Conservation (phyloP, 106 monocot genomes). For the Dioscorea dumetorum region DNA sequence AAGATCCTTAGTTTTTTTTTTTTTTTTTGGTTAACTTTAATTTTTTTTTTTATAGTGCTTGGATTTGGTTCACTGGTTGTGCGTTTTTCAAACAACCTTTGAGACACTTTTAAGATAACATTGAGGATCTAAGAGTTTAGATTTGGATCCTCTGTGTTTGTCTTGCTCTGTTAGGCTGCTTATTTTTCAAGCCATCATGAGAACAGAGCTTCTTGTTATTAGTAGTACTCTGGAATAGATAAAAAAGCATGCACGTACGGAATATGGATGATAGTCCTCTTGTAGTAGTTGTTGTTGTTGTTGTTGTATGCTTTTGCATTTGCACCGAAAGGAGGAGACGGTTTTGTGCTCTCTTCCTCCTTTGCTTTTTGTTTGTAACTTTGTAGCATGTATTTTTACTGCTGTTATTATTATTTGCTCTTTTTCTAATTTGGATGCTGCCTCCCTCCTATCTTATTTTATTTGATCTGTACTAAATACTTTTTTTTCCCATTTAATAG, state of each 20-base stretch:
- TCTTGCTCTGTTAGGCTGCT: slow-evolving; percentile 24
- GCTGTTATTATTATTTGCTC: not conserved
- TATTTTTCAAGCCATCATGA: slow-evolving; percentile 16
- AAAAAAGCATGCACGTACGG: no score
- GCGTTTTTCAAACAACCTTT: slow-evolving; percentile 27
- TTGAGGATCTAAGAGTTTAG: not conserved
- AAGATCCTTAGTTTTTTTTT: slow-evolving; percentile 17
- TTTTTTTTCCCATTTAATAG: no score
- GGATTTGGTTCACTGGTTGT: slow-evolving; percentile 14
- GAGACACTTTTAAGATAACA: not conserved
- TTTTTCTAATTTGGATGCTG: not conserved
- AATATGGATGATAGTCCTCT: not conserved
- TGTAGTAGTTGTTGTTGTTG: not conserved
- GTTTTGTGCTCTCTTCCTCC: slow-evolving; percentile 37
- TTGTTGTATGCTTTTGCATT: not conserved
- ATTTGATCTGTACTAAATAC: no score
- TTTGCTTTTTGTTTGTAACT: not conserved
- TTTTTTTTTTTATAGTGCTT: not conserved
- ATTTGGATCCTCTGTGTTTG: slow-evolving; percentile 4
- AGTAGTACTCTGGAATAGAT: not conserved
- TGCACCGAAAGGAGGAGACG: slow-evolving; percentile 18
- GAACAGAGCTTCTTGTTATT: not conserved
- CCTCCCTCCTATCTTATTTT: no score
- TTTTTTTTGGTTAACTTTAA: not conserved
- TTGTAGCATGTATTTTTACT: not conserved